phyloP scores from a whole-genome alignment of 2,329 filamentous ascomycete species.

The Penicillium sp. region DNA sequence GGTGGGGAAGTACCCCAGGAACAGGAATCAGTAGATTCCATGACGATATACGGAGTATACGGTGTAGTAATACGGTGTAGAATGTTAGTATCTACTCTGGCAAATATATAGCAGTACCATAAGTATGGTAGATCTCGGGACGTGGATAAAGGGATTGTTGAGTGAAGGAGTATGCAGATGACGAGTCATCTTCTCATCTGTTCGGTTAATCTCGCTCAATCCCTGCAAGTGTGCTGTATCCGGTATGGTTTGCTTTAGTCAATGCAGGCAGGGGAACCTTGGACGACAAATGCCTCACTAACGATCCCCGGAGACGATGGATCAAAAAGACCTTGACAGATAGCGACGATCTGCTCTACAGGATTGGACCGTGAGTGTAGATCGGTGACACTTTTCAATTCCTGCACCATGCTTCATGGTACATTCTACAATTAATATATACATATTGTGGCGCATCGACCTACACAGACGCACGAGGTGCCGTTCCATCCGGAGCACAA shows the following conservation, averaged over 20 bases:
- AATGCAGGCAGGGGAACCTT: not conserved
- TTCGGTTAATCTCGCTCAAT: not conserved
- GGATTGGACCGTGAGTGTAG: constrained; percentile 2
- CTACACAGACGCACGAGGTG: not conserved
- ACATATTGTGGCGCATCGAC: not conserved
- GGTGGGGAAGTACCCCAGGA: constrained; percentile 1
- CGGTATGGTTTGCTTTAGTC: not conserved
- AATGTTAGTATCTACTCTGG: not conserved
- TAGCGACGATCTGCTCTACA: not conserved
- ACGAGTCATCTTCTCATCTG: not conserved
- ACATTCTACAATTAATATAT: not conserved
- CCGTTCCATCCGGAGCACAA: not conserved
- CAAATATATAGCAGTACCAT: not conserved
- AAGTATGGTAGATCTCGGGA: not conserved
- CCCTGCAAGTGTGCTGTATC: not conserved
- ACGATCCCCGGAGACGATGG: not conserved
- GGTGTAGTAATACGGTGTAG: no score
- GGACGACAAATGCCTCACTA: not conserved
- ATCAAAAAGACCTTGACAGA: not conserved
- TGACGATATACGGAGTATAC: not conserved
- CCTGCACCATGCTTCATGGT: not conserved
- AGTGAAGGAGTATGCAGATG: not conserved
- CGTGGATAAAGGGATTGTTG: not conserved
- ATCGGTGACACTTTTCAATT: not conserved
- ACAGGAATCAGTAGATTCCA: not conserved